Base-by-base conservation (phyloP, 805 yeast species). In the Cyberlindnera xylosilytica region DNA sequence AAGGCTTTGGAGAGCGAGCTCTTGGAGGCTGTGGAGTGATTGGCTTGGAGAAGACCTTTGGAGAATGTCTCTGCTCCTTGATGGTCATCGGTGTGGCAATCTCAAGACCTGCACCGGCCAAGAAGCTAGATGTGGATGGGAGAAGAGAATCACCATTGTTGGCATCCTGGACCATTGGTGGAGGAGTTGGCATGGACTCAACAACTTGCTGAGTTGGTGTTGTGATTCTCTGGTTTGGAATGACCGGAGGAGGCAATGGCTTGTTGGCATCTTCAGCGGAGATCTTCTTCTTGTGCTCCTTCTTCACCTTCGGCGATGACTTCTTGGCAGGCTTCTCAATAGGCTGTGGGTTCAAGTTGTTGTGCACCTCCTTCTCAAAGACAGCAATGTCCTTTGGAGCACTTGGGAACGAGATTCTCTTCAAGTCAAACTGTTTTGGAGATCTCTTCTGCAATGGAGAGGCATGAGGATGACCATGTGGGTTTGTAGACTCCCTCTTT, bases 371-470 rank as follows among this genome's bases (percentile, higher is more conserved):
- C 20, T 40, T 49, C 38, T 50, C 54, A 24, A 44, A 51, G 6
- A 34, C 40, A n/a, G 47, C 30, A 17, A 52, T 46, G 30, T 51
- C 50, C 33, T 40, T 50, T 28, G 54, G 58, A 8, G 45, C 40
- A 20, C 53, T 47, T 34, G 60, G 60, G 37, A 40, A 39, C 3
- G 60, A 54, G 15, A 56, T 52, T 34, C 53, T 43, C 23, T 52
- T 50, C 40, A 50, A 32, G 26, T 47, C 52, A 22, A 10, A 22
- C 18, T 41, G 38, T 10, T 47, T 45, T n/a, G 42, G 36, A 15
- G 50, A 26, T 37, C 20, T 42, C 39, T 36, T 42, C 19, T 16
- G 44, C 18, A 43, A n/a, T 17, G 47, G 47, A 17, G 47, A 44
- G 34, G 47, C 47, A 20, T 44, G 47, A 18, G 47, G 47, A 29